phyloP scores from a whole-genome alignment of 352 stramenopile genomes.

The Phytophthora idaei region DNA sequence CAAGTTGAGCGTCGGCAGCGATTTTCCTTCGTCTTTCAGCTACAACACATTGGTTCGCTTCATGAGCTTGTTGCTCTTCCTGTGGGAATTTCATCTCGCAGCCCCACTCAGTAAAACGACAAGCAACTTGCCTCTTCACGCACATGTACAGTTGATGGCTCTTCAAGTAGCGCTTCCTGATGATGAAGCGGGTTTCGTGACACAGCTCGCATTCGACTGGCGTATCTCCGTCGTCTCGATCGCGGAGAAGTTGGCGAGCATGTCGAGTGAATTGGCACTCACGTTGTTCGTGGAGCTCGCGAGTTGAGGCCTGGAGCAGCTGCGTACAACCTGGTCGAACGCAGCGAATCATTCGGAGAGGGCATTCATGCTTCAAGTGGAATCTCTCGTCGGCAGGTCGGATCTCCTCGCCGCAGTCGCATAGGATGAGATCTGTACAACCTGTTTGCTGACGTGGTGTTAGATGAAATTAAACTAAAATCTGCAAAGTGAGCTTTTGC shows the following conservation, averaged over 20 bases:
- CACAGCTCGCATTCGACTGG: conserved; percentile 51
- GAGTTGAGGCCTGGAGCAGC: conserved; percentile 38
- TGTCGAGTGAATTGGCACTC: conserved; percentile 40
- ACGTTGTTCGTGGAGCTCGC: conserved; percentile 43
- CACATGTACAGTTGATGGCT: conserved; percentile 56
- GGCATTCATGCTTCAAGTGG: conserved; percentile 50
- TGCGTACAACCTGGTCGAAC: conserved; percentile 46
- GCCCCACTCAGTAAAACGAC: conserved; percentile 55
- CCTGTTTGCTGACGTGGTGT: conserved; percentile 15
- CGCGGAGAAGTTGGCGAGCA: conserved; percentile 48
- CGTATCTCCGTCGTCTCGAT: conserved; percentile 45
- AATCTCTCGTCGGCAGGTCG: conserved; percentile 27
- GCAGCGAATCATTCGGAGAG: conserved; percentile 49
- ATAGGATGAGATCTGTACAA: conserved; percentile 43
- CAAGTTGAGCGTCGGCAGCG: conserved; percentile 39
- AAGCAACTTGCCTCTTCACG: conserved; percentile 50
- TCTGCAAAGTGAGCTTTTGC: background rate
- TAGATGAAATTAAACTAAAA: background rate
- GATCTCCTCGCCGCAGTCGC: conserved; percentile 66
- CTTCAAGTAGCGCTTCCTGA: conserved; percentile 43
- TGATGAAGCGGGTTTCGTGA: conserved; percentile 32
- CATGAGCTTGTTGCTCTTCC: conserved; percentile 46
- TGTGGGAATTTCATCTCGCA: conserved; percentile 48
- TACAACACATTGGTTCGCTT: conserved; percentile 53
- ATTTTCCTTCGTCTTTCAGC: conserved; percentile 45